Conservation (phyloP, 208 protist genomes). For the Crithidia bombi region DNA sequence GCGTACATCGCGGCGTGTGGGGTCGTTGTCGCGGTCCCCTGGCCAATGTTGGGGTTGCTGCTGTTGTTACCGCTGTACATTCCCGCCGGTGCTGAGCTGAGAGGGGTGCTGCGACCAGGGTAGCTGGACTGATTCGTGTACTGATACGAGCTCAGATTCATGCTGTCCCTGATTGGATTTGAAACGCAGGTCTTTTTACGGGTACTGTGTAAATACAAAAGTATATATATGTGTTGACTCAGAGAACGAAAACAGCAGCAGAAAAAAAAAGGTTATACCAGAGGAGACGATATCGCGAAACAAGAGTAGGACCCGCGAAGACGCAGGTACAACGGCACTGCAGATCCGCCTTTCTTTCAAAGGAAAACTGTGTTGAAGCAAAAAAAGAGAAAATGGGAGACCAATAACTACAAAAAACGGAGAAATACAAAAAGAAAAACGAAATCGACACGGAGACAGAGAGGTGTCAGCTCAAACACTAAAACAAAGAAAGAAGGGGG, state of each 20-base stretch:
- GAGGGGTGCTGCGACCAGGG: slow-evolving; percentile 11
- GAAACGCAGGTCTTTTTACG: background rate
- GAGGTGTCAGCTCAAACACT: slow-evolving; percentile 5
- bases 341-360: slow-evolving; percentile 8
- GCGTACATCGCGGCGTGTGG: slow-evolving; percentile 29
- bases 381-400: slow-evolving; percentile 7
- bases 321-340: background rate
- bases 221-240: background rate
- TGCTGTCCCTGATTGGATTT: background rate
- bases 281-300: background rate
- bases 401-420: background rate
- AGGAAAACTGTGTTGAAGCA: background rate
- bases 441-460: background rate
- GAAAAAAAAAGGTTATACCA: slow-evolving; percentile 6
- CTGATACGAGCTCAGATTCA: slow-evolving; percentile 11
- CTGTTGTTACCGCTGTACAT: slow-evolving; percentile 27
- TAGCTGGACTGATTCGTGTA: slow-evolving; percentile 21
- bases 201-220: slow-evolving; percentile 8
- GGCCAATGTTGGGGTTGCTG: slow-evolving; percentile 15
- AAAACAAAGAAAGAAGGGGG: slow-evolving; percentile 15
- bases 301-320: background rate
- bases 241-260: background rate
- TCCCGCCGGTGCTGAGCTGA: background rate
- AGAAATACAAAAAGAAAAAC: background rate
- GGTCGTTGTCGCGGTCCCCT: background rate